Base-by-base conservation (phyloP, 768 basidiomycete species). In the Kwoniella shandongensis region DNA sequence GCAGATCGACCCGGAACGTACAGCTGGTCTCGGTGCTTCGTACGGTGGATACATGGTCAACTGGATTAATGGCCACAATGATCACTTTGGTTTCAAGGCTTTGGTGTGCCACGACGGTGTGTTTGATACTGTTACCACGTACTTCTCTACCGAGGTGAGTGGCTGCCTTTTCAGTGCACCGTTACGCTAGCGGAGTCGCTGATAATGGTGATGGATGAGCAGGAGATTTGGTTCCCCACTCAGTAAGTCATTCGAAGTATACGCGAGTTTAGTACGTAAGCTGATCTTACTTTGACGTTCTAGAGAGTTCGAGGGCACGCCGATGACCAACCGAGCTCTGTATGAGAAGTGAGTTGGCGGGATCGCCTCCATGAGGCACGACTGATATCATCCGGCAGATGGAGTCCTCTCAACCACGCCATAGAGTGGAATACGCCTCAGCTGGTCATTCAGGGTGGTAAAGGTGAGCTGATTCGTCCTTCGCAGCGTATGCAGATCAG, bases 11-110 rank as follows among this genome's bases (percentile, higher is more conserved):
- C 45, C 63, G 0, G 66, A 75, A 36, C 56, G 79, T 1, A 78
- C 76, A 8, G 80, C 76, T 7, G 76, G 73, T 1, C 86, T 89
- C 42, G 91, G 91, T 3, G 88, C 85, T 4, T 86, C 86, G 56
- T 91, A 87, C 80, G 89, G 90, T 35, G 91, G 78, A 0, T 78
- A 68, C 65, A 77, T 77, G 74, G 54, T 58, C 46, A 94, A 91
- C 75, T 96, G 90, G 90, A 92, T 96, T 51, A 89, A 94, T 78
- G 90, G 91, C 0, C 89, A 96, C 10, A 91, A 94, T 66, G 89
- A 81, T 61, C 86, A 83, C 2, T 91, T 91, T 72, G 82, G 83
- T 20, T 96, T 98, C 81, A 96, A 93, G 78, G 90, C 91, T 3
- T 80, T 97, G 40, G 83, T 93, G 12, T 87, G 86, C 65, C 94